phyloP scores from a whole-genome alignment of 2,329 filamentous ascomycete genomes.

The Chrysoporthe austroafricana region DNA sequence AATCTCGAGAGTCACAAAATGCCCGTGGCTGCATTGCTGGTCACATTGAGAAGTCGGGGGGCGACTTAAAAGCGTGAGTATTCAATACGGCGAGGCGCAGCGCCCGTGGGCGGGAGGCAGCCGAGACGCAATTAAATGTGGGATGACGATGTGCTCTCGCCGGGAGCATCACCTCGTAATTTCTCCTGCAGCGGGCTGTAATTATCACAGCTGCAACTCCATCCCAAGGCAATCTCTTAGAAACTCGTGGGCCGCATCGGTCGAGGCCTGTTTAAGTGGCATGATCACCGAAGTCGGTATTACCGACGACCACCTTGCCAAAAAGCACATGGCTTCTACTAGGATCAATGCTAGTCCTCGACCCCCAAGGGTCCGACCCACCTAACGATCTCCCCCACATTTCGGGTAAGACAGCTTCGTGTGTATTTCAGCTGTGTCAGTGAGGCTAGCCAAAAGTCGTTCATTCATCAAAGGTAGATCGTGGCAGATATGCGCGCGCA shows the following conservation, averaged over 20 bases:
- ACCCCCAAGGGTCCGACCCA: slow-evolving; percentile 19
- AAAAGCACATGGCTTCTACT: slow-evolving; percentile 26
- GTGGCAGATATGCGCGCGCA: not conserved
- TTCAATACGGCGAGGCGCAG: not conserved
- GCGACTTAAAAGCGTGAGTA: not conserved
- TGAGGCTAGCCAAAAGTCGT: slow-evolving; percentile 6
- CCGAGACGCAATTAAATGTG: slow-evolving; percentile 21
- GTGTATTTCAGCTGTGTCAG: not conserved
- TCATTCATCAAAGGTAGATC: not conserved
- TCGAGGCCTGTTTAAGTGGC: slow-evolving; percentile 15
- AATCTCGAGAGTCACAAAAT: not conserved
- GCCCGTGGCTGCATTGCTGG: not conserved
- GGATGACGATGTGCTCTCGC: slow-evolving; percentile 21
- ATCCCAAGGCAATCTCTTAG: slow-evolving; percentile 16
- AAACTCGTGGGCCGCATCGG: slow-evolving; percentile 20
- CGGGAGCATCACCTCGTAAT: slow-evolving; percentile 18
- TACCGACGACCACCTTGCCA: slow-evolving; percentile 24
- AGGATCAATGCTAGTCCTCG: slow-evolving; percentile 17
- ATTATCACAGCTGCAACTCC: slow-evolving; percentile 20
- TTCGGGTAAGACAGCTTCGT: slow-evolving; percentile 3
- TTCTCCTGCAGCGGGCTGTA: slow-evolving; percentile 12
- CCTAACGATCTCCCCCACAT: slow-evolving; percentile 12
- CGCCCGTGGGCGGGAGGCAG: slow-evolving; percentile 13
- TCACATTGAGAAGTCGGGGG: not conserved
- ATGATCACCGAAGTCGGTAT: slow-evolving; percentile 25